Evolutionary conservation across 176 grass and related monocot genomes (phyloP), one percentile per base, ranked within the genome.

Genomic region (Areca catechu): DNA sequence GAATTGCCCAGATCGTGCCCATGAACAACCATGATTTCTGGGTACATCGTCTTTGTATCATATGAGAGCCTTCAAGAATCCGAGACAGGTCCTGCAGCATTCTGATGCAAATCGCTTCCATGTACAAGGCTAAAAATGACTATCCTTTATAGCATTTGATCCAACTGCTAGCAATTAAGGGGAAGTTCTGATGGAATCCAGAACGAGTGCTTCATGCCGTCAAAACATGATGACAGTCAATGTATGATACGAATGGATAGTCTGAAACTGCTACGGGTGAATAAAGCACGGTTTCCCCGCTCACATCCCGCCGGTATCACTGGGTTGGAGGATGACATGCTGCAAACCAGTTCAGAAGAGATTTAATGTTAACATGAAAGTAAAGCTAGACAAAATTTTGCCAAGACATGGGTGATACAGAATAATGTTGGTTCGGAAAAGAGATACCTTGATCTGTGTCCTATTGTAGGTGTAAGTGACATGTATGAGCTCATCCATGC

Each of bases 381-480:
- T 9, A 19, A 15, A 61, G 15, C 22, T 51, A 19, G 28, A 17
- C 3, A 2, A 43, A 43, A 9, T 34, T 9, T 34, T 9, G 30
- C 43, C 21, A 3, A 15, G 9, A 23, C 9, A 20, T 12, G 16
- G 30, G 30, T 53, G 3, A 3, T 15, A 27, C 24, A 27, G 43
- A 4, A 50, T 1, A 49, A 55, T 15, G 4, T 24, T 43, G 3
- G 18, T 19, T 57, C 27, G 5, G 14, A 5, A 14, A 5, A 25
- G 48, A 18, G 30, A 37, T 61, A 86, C 83, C 83, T 86, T 86
- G 59, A 86, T 86, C 48, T 86, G 83, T n/a, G 63, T 80, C 69
- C 83, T 80, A 53, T 81, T 74, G 72, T 74, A 86, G 21, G 83
- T 77, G 49, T 74, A 86, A 5, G 83, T 81, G 48, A 86, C 19